A percentile compares a stretch with the other conserved stretches of the same genome.
Conservation (phyloP, 2,329 filamentous ascomycete species). For the Phoma sp. region DNA sequence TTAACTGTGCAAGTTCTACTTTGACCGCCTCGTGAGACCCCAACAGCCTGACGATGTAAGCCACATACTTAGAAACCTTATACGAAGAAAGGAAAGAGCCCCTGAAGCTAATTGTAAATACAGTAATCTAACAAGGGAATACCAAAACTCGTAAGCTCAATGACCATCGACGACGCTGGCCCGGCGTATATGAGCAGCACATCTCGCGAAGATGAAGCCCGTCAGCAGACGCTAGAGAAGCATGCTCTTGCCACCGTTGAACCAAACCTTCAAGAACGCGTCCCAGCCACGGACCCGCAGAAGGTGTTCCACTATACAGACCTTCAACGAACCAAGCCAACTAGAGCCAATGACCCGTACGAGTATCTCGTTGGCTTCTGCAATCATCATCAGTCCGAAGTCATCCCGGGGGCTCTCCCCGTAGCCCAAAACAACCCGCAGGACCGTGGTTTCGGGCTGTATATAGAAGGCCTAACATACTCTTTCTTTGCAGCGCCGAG, state of each 20-base stretch:
- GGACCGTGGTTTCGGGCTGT: constrained; percentile 48
- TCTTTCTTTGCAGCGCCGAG: constrained; percentile 55
- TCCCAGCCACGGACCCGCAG: constrained; percentile 46
- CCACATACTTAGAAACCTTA: too few relatives aligned
- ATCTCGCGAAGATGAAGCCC: not conserved
- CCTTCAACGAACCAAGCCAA: constrained; percentile 48
- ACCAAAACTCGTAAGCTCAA: not conserved
- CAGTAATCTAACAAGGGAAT: not conserved
- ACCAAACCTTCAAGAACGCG: constrained; percentile 27
- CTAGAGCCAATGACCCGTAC: constrained; percentile 49
- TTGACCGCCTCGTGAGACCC: not conserved
- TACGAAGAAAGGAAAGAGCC: too few relatives aligned
- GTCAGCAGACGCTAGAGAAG: not conserved
- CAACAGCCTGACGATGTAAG: not conserved
- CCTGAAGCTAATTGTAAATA: too few relatives aligned
- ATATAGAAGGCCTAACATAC: constrained; percentile 56
- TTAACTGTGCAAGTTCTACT: not conserved
- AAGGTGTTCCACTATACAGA: constrained; percentile 51
- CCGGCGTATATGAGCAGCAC: not conserved
- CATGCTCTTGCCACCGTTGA: not conserved
- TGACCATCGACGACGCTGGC: not conserved
- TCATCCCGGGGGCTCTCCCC: constrained; percentile 54
- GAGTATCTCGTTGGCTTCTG: constrained; percentile 50
- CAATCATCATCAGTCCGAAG: constrained; percentile 51
- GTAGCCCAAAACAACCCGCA: constrained; percentile 27